phyloP scores from a whole-genome alignment of 805 yeast species.

The Lipomyces sp. region DNA sequence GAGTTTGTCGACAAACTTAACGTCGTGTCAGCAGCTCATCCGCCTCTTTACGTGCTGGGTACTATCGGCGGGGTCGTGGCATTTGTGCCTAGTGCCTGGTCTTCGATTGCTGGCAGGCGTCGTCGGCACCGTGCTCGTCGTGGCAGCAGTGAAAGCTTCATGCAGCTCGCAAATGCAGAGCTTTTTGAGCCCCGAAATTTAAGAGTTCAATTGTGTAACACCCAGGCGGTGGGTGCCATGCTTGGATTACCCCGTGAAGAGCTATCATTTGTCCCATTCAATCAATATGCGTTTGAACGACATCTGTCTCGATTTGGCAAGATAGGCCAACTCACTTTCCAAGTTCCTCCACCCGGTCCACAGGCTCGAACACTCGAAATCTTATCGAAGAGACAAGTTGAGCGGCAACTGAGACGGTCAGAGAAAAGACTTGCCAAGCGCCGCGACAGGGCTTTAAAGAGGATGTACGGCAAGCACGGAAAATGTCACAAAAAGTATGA shows the following conservation, averaged over 20 bases:
- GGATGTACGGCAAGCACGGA: background rate
- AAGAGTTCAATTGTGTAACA: background rate
- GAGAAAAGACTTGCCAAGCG: background rate
- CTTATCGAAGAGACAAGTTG: background rate
- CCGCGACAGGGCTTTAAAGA: background rate
- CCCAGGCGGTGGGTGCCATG: background rate
- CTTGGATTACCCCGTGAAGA: background rate
- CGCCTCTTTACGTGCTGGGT: background rate
- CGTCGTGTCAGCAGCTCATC: background rate
- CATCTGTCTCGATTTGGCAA: background rate
- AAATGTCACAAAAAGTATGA: background rate
- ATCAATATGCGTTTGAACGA: background rate
- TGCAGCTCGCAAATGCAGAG: background rate
- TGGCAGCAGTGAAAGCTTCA: background rate
- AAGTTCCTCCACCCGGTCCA: background rate
- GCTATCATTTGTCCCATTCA: background rate
- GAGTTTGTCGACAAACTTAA: background rate
- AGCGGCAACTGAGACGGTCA: background rate
- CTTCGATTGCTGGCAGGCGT: background rate
- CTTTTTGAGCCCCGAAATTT: background rate
- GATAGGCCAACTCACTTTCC: background rate
- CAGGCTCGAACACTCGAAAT: background rate
- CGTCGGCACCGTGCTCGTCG: too few species aligned
- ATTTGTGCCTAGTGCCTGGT: background rate
- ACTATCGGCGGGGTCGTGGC: background rate